These are phyloP conservation scores for Babesia ovis DNA, from an alignment of 169 alveolate species.

Conservation along the genomic window DNA sequence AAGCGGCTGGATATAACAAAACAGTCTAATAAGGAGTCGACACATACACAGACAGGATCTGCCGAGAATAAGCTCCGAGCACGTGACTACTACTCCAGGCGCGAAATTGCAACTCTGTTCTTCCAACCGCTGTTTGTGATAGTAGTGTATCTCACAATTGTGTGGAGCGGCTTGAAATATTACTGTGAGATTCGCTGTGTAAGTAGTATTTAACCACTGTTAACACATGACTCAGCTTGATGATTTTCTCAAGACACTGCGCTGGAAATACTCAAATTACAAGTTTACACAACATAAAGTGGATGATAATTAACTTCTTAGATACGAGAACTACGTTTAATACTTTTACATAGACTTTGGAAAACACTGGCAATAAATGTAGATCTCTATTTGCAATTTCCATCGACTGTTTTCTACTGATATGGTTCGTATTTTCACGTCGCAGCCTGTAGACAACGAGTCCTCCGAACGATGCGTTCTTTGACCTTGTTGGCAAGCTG, in stretches of 20 bases:
- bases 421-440: not conserved
- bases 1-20: not conserved
- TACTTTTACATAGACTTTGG: no score
- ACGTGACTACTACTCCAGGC: constrained; percentile 49
- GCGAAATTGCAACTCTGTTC: constrained; percentile 56
- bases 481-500: constrained; percentile 47
- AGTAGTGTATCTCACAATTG: constrained; percentile 23
- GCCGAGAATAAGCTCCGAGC: constrained; percentile 26
- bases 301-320: not conserved
- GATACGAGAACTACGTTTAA: no score
- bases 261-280: constrained; percentile 37
- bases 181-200: constrained; percentile 49
- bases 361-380: no score
- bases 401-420: no score
- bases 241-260: constrained; percentile 31
- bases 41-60: not conserved
- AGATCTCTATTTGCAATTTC: no score
- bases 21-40: not conserved
- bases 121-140: constrained; percentile 54
- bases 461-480: constrained; percentile 30
- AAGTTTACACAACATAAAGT: not conserved
- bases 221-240: constrained; percentile 19
- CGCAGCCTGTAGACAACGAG: not conserved
- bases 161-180: constrained; percentile 62
- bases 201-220: not conserved